phyloP scores from a whole-genome alignment of 1,139 yeast genomes.

The Ogataea hybrid region DNA sequence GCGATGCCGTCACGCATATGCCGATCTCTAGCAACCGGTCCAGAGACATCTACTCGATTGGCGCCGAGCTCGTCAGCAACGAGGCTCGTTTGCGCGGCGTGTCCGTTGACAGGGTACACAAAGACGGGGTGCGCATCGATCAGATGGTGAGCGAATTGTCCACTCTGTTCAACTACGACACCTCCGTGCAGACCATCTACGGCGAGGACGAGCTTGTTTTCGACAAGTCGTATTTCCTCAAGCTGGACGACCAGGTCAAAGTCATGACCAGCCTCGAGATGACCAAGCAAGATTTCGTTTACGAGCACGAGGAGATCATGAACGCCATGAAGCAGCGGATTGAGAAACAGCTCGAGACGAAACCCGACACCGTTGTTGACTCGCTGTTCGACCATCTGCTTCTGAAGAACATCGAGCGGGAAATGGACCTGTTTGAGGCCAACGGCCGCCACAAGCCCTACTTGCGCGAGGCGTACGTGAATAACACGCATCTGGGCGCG shows the following conservation, averaged over 20 bases:
- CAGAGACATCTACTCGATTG: conserved; percentile 12
- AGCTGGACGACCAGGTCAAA: conserved; percentile 13
- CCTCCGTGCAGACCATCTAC: conserved; percentile 7
- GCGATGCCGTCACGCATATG: conserved; percentile 10
- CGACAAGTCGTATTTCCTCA: conserved; percentile 23
- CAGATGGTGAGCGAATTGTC: conserved; percentile 12
- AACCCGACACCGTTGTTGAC: conserved; percentile 4
- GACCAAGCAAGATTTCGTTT: conserved; percentile 25
- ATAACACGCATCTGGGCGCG: conserved; percentile 28
- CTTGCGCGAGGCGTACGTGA: conserved; percentile 36
- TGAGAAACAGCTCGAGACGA: not conserved
- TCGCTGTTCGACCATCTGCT: conserved; percentile 22
- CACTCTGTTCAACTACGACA: conserved; percentile 11
- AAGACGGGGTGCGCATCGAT: conserved; percentile 21
- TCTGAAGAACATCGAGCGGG: conserved; percentile 17
- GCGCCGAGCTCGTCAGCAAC: conserved; percentile 15
- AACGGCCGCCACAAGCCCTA: conserved; percentile 27
- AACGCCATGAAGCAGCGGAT: conserved; percentile 16
- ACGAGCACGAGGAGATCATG: conserved; percentile 26
- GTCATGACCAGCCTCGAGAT: conserved; percentile 19
- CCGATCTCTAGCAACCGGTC: conserved; percentile 10
- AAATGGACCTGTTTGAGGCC: conserved; percentile 19
- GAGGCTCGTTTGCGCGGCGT: conserved; percentile 13
- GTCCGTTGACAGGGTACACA: conserved; percentile 11
- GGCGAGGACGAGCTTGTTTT: conserved; percentile 12